phyloP scores from a whole-genome alignment of 257 asterid genomes.

The Plantago ovata region DNA sequence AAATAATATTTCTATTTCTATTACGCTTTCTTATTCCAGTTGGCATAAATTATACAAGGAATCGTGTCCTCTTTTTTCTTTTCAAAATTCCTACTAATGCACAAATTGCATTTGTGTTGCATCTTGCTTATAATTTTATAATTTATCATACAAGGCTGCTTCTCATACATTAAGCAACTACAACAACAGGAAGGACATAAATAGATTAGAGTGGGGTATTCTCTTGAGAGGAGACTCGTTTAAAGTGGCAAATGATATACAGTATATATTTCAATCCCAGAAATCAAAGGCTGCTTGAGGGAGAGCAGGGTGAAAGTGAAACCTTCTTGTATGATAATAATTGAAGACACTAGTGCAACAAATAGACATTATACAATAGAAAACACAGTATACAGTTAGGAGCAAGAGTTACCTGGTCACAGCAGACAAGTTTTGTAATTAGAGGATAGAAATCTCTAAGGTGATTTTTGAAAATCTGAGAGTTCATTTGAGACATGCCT shows the following conservation, averaged over 20 bases:
- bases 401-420: constrained; percentile 74
- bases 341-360: not conserved
- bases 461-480: constrained; percentile 68
- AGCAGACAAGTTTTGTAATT: constrained; percentile 88
- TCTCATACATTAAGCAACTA: not conserved
- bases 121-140: too few species aligned
- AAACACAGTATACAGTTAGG: not conserved
- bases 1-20: too few species aligned
- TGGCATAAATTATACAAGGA: too few species aligned
- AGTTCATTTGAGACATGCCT: constrained; percentile 84
- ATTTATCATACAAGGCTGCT: not conserved
- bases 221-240: too few species aligned
- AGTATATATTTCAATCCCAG: too few species aligned
- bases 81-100: too few species aligned
- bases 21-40: too few species aligned
- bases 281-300: not conserved
- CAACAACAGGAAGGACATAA: not conserved
- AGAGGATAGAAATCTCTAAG: constrained; percentile 86
- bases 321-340: not conserved
- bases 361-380: not conserved
- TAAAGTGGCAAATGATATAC: too few species aligned
- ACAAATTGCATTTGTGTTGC: too few species aligned
- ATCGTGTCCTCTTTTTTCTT: too few species aligned
- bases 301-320: not conserved
- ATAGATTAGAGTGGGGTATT: too few species aligned